phyloP scores from a whole-genome alignment of 1,284 basidiomycete species.

The Boletus chippewaensis region DNA sequence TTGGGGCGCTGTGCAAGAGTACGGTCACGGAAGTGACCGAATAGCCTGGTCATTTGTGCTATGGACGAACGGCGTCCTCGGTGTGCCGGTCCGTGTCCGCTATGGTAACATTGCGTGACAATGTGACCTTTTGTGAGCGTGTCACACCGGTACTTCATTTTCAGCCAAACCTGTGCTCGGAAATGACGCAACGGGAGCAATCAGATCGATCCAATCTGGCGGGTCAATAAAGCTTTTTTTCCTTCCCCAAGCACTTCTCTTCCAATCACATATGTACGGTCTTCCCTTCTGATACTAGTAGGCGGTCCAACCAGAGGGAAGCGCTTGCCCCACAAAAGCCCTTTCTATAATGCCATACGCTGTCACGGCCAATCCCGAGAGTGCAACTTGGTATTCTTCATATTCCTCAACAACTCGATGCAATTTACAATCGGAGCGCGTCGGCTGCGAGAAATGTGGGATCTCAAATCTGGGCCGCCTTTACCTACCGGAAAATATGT shows the following conservation, averaged over 20 bases:
- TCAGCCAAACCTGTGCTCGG: constrained; percentile 26
- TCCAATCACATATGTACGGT: constrained; percentile 4
- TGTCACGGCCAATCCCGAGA: constrained; percentile 10
- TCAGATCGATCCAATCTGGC: constrained; percentile 21
- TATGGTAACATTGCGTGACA: constrained; percentile 25
- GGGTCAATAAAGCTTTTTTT: constrained; percentile 4
- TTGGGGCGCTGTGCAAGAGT: constrained; percentile 8
- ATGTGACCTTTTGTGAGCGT: constrained; percentile 14
- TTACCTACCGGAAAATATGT: not conserved
- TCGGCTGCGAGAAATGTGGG: constrained; percentile 1
- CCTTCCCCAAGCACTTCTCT: not conserved
- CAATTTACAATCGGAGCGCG: not conserved
- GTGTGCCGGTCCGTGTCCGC: constrained; percentile 7
- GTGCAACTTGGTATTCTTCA: not conserved
- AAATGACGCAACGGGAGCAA: constrained; percentile 21
- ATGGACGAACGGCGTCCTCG: constrained; percentile 4
- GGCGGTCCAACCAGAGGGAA: not conserved
- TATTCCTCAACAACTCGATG: not conserved
- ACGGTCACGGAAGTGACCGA: constrained; percentile 4
- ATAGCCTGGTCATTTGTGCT: constrained; percentile 2
- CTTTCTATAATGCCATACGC: not conserved
- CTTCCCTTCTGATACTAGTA: not conserved
- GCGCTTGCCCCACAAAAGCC: not conserved
- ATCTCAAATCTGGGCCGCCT: not conserved
- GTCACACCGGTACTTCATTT: constrained; percentile 26